Evolutionary conservation across 345 rosid genomes (phyloP).

Genomic region (Rhodamnia argentea): DNA sequence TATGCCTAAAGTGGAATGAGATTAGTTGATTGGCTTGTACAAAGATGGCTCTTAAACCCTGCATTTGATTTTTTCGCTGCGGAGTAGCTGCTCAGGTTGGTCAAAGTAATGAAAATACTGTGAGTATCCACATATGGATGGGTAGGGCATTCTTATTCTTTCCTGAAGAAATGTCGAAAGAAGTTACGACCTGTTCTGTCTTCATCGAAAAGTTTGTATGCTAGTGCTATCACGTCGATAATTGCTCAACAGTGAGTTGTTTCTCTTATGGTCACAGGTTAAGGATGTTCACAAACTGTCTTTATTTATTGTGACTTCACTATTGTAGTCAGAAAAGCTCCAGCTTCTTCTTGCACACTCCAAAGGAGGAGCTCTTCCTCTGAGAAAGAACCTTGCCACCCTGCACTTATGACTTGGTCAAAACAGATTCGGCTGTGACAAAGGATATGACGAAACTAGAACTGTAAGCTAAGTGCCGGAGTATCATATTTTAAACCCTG

Average conservation of each 20-base stretch:
- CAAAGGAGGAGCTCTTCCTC: background rate
- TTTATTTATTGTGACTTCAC: background rate
- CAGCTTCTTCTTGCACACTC: background rate
- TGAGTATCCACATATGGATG: background rate
- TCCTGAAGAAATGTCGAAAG: background rate
- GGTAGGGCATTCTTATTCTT: background rate
- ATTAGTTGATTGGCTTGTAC: background rate
- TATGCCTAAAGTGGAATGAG: background rate
- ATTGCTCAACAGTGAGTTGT: background rate
- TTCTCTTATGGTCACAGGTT: background rate
- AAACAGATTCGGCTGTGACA: background rate
- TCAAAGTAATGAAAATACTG: background rate
- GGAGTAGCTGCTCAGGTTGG: background rate
- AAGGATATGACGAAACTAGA: background rate
- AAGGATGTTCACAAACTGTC: background rate
- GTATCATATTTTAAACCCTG: background rate
- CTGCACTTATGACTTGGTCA: background rate
- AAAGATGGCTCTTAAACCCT: background rate
- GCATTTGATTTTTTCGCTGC: background rate
- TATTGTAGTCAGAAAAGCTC: background rate
- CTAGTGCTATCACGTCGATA: background rate
- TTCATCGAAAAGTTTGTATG: background rate
- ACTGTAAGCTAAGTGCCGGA: background rate
- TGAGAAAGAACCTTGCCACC: background rate
- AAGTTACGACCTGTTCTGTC: background rate